Evolutionary conservation across 495 filamentous ascomycete genomes (phyloP), one percentile per base, ranked within the genome.

Genomic region (Letharia columbiana): DNA sequence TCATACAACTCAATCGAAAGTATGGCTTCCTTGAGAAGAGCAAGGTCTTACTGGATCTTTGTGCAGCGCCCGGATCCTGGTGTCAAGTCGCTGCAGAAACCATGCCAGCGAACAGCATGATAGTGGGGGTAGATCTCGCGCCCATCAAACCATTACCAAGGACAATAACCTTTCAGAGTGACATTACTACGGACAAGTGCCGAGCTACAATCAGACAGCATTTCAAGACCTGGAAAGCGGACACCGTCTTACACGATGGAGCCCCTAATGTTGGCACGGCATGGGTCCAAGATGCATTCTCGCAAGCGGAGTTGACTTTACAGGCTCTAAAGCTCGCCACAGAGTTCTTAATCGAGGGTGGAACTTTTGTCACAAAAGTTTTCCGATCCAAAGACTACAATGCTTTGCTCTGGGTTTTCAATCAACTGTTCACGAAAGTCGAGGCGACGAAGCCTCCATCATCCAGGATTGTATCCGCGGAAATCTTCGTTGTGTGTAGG

Each of bases 371-470:
- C 61, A 99, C 94, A 56, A 99, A 99, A 74, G 89, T 99, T 39
- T 99, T 99, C 81, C 77, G 94, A 66, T 95, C 90, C n/a, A 96
- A 96, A 72, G 92, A 98, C 75, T 97, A 96, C 82, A 96, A 97
- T 74, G 85, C 89, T 58, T 79, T 99, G 57, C 84, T 97, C 58
- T 99, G 94, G 94, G 93, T 98, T 52, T 95, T 96, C 81, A 96
- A 96, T 71, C 95, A 98, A 75, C 81, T 98, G 4, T 98, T 98
- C 80, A 82, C 81, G 39, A 93, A 92, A 57, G 94, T 98, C 61
- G 92, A 98, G 71, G 92, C 94, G 8, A 98, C 94, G 12, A 98
- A 98, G 76, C 94, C 94, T 17, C 94, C 94, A 7, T 96, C 93
- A 6, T 96, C 91, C 2, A 82, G 94, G 77, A 96, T 92, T 68